phyloP scores from a whole-genome alignment of 768 basidiomycete species.

The Lactarius vividus region DNA sequence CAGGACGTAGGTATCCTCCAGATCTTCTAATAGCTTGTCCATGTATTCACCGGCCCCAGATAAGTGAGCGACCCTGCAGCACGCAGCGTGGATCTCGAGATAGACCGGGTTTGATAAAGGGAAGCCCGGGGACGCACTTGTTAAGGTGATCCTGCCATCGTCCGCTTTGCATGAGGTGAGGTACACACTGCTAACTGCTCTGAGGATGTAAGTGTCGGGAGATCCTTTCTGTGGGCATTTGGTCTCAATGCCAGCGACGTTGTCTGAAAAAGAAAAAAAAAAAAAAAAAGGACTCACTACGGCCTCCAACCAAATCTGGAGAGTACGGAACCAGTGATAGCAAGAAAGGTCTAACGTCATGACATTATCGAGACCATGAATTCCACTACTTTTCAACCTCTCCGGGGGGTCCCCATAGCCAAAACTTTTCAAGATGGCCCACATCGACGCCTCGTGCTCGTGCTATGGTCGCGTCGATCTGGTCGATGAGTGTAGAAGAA shows the following conservation, averaged over 20 bases:
- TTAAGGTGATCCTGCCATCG: background rate
- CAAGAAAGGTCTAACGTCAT: background rate
- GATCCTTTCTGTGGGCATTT: background rate
- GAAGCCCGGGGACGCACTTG: background rate
- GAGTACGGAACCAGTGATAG: background rate
- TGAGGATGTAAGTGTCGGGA: background rate
- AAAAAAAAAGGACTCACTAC: background rate
- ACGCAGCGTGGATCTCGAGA: background rate
- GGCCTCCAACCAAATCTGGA: background rate
- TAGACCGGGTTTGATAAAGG: background rate
- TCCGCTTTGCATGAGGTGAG: background rate
- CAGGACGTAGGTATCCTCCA: background rate
- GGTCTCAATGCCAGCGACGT: too few relatives aligned
- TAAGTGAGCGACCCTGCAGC: background rate
- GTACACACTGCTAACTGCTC: too few relatives aligned
- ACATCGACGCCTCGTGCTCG: background rate
- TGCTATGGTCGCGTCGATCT: background rate
- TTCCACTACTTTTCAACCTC: background rate
- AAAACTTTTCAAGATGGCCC: background rate
- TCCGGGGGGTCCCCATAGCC: background rate
- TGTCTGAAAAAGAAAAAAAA: too few relatives aligned
- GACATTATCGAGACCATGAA: background rate
- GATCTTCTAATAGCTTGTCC: background rate
- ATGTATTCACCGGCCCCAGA: background rate
- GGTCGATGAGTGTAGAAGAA: background rate